Evolutionary conservation across 495 filamentous ascomycete species (phyloP).

Genomic region (Neurospora intermedia): DNA sequence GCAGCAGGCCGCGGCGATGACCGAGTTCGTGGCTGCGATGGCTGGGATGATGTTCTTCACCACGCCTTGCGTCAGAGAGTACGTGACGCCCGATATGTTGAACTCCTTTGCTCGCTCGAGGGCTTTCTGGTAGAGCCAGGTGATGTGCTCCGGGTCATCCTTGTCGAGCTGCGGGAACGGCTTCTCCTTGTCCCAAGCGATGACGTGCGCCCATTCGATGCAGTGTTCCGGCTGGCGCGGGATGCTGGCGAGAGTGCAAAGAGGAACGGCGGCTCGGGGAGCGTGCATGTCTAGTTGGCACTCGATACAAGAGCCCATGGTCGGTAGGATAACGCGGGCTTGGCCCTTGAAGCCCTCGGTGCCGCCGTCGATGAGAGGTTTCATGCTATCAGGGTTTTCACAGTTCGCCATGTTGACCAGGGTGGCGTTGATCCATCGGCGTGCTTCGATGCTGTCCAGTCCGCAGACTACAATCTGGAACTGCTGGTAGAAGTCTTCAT

Average conservation of each 20-base stretch:
- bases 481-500: slow-evolving; percentile 96
- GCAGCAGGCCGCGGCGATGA: slow-evolving; percentile 89
- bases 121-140: slow-evolving; percentile 88
- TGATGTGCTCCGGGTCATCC: slow-evolving; percentile 94
- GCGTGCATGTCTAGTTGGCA: slow-evolving; percentile 98
- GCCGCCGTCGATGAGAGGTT: slow-evolving; percentile 91
- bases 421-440: slow-evolving; percentile 96
- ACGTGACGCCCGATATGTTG: slow-evolving; percentile 87
- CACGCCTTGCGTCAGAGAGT: slow-evolving; percentile 93
- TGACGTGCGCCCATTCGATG: slow-evolving; percentile 97
- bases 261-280: slow-evolving; percentile 82
- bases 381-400: slow-evolving; percentile 61
- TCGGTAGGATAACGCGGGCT: slow-evolving; percentile 83
- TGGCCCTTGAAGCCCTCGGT: slow-evolving; percentile 99
- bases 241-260: slow-evolving; percentile 94
- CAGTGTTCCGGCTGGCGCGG: slow-evolving; percentile 97
- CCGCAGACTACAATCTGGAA: slow-evolving; percentile 91
- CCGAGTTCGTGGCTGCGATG: slow-evolving; percentile 95
- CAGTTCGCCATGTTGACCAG: slow-evolving; percentile 79
- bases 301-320: slow-evolving; percentile 90
- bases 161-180: slow-evolving; percentile 67
- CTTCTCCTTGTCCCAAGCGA: slow-evolving; percentile 53
- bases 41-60: slow-evolving; percentile 99
- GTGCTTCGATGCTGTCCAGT: slow-evolving; percentile 93
- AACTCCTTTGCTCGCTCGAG: slow-evolving; percentile 73